These are phyloP conservation scores for Sporothrix pseudoabietina DNA, from an alignment of 2,329 filamentous ascomycete genomes.

Conservation along the genomic window DNA sequence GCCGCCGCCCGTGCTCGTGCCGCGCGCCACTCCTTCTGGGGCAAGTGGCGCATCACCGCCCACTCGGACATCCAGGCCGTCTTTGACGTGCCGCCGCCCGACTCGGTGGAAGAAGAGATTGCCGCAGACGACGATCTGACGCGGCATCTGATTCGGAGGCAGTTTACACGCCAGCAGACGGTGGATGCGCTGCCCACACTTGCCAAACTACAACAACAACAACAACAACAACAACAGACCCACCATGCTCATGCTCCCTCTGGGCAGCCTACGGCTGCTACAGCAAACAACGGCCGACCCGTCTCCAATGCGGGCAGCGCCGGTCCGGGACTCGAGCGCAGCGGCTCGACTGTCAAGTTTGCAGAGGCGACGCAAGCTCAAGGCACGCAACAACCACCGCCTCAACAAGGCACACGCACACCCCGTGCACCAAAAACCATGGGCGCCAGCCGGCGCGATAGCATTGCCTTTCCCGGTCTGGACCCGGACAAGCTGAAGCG, in stretches of 20 bases:
- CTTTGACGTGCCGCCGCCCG: conserved; percentile 70
- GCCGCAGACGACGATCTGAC: conserved; percentile 62
- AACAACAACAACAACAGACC: background rate
- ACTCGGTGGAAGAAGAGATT: conserved; percentile 59
- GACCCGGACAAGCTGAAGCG: conserved; percentile 52
- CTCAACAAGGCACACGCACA: background rate
- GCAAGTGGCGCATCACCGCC: conserved; percentile 67
- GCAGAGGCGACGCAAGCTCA: background rate
- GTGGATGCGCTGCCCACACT: conserved; percentile 37
- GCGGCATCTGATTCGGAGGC: conserved; percentile 59
- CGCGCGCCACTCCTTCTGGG: conserved; percentile 58
- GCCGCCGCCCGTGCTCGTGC: conserved; percentile 23
- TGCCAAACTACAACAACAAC: background rate
- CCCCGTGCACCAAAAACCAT: conserved; percentile 37
- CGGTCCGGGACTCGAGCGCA: background rate
- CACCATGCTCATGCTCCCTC: conserved; percentile 23
- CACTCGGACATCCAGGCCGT: conserved; percentile 73
- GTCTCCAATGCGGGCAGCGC: background rate
- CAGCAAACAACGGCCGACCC: background rate
- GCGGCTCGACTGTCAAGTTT: conserved; percentile 31
- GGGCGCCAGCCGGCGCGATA: conserved; percentile 54
- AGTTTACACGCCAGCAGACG: conserved; percentile 54
- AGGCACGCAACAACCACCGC: background rate
- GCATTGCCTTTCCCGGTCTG: conserved; percentile 57
- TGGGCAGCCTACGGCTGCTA: background rate